A percentile compares a stretch with the other conserved stretches of the same genome.
Conservation (phyloP, 2,329 filamentous ascomycete genomes). For the Neonectria faginata region DNA sequence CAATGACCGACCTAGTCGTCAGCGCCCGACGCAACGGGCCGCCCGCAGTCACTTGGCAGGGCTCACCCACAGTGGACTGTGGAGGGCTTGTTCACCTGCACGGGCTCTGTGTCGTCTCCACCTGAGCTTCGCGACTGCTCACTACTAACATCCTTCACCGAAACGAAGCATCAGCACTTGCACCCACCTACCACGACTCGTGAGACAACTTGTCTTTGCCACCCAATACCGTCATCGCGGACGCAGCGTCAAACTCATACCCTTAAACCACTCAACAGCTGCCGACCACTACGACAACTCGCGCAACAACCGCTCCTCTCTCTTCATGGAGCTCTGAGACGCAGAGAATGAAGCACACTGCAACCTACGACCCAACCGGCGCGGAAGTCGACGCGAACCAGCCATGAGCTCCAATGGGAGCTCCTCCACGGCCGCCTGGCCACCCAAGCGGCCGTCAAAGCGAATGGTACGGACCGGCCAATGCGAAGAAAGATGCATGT, state of each 20-base stretch:
- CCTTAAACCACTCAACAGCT: not conserved
- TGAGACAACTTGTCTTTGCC: not conserved
- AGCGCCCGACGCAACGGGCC: not conserved
- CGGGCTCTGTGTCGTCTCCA: not conserved
- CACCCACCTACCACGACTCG: not conserved
- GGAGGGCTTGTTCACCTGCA: not conserved
- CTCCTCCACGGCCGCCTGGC: conserved; percentile 53
- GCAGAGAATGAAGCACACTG: conserved; percentile 41
- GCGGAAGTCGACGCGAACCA: conserved; percentile 53
- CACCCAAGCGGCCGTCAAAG: conserved; percentile 58
- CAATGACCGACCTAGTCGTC: not conserved
- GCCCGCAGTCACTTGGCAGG: not conserved
- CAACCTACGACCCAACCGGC: conserved; percentile 35
- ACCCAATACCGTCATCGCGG: not conserved
- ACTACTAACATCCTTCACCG: not conserved
- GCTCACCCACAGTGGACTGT: not conserved
- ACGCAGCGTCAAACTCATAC: not conserved
- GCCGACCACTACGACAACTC: not conserved
- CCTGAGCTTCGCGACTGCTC: not conserved
- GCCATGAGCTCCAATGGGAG: conserved; percentile 53
- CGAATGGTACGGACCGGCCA: conserved; percentile 55
- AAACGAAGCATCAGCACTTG: not conserved
- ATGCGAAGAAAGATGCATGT: not conserved
- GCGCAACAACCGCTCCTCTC: conserved; percentile 18
- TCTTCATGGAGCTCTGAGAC: conserved; percentile 35